Evolutionary conservation across 2,329 filamentous ascomycete species (phyloP).

Genomic region (Xylariales sp.): DNA sequence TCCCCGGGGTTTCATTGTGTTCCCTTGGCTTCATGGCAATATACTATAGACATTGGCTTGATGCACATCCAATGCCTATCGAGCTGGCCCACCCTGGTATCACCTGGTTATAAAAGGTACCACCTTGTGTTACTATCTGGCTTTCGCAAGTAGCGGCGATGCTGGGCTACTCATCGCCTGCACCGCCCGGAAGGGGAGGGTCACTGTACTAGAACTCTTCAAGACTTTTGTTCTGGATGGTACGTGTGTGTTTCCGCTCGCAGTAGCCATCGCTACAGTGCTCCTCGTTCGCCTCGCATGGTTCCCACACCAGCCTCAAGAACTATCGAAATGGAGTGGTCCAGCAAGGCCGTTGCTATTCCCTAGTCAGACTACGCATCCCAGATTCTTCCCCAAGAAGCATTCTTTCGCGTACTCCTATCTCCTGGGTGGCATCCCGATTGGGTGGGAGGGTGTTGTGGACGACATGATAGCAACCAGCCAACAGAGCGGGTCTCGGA

Average conservation of each 20-base stretch:
- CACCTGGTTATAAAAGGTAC: no score
- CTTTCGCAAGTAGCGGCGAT: conserved; percentile 16
- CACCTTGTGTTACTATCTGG: conserved; percentile 14
- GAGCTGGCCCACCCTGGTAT: no score
- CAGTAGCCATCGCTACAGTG: neutral
- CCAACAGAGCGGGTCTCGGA: conserved; percentile 14
- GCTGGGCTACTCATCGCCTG: conserved; percentile 11
- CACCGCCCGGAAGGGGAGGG: conserved; percentile 11
- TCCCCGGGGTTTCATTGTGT: no score
- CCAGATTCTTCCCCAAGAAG: conserved; percentile 60
- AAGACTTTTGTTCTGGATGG: conserved; percentile 1
- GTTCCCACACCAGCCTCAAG: neutral
- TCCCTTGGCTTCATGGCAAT: no score
- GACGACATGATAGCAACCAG: conserved; percentile 52
- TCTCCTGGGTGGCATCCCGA: conserved; percentile 62
- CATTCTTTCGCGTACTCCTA: conserved; percentile 69
- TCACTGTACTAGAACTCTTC: neutral
- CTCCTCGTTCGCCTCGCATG: neutral
- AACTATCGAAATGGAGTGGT: conserved; percentile 15
- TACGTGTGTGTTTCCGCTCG: neutral
- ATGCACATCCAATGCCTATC: no score
- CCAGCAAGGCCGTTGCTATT: conserved; percentile 49
- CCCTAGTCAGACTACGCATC: conserved; percentile 61
- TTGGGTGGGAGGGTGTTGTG: conserved; percentile 54
- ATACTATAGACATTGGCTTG: no score